These are phyloP conservation scores for Yamadazyma phyllophila DNA, from an alignment of 805 yeast genomes.

Conservation along the genomic window DNA sequence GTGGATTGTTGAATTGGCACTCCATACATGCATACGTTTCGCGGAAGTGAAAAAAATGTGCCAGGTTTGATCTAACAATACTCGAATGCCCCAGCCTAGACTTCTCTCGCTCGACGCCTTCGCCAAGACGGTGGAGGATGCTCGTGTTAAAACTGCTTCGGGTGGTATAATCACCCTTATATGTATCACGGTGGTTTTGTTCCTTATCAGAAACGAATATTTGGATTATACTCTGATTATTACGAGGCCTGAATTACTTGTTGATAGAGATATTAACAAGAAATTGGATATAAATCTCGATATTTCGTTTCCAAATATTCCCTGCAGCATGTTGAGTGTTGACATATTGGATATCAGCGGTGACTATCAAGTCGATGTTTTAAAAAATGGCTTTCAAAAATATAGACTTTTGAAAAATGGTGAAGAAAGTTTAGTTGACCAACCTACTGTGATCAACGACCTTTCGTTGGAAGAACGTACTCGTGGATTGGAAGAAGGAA, in stretches of 20 bases:
- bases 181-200: conserved; percentile 58
- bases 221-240: conserved; percentile 64
- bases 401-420: conserved; percentile 62
- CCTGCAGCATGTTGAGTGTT: conserved; percentile 78
- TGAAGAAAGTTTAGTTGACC: conserved; percentile 29
- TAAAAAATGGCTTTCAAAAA: conserved; percentile 68
- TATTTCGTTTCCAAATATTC: conserved; percentile 77
- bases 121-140: conserved; percentile 92
- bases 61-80: conserved; percentile 1
- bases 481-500: conserved; percentile 29
- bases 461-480: conserved; percentile 29
- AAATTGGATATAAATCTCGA: conserved; percentile 79
- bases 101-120: conserved; percentile 80
- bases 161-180: conserved; percentile 87
- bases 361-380: conserved; percentile 71
- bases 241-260: conserved; percentile 79
- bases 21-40: background rate
- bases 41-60: background rate
- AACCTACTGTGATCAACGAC: conserved; percentile 21
- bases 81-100: conserved; percentile 25
- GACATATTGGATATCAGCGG: conserved; percentile 91
- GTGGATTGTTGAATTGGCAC: background rate
- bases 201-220: conserved; percentile 75
- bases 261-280: conserved; percentile 76
- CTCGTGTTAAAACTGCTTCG: conserved; percentile 78